phyloP scores from a whole-genome alignment of 2,329 filamentous ascomycete genomes.

The Fusarium irregulare region DNA sequence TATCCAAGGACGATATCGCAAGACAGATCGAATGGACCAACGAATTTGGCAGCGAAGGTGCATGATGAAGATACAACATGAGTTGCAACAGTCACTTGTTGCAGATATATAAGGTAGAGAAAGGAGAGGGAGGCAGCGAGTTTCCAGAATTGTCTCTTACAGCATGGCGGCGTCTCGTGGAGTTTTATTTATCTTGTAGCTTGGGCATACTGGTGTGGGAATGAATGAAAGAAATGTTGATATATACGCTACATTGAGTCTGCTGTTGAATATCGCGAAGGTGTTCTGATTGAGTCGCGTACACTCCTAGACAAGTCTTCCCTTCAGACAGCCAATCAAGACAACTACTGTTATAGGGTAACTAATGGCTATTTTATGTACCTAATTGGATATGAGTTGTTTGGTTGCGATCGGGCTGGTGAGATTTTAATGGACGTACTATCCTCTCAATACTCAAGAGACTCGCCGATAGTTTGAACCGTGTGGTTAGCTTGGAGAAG shows the following conservation, averaged over 20 bases:
- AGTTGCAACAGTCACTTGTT: constrained; percentile 6
- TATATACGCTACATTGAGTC: not conserved
- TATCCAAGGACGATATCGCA: constrained; percentile 85
- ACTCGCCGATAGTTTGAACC: not conserved
- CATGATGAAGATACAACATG: constrained; percentile 53
- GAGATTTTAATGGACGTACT: not conserved
- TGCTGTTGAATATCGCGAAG: not conserved
- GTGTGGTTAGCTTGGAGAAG: not conserved
- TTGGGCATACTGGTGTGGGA: constrained; percentile 32
- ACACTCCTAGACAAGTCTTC: not conserved
- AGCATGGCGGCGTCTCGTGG: constrained; percentile 42
- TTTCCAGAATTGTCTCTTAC: constrained; percentile 41
- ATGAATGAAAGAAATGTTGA: constrained; percentile 22
- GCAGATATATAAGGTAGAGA: constrained; percentile 4
- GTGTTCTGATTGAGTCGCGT: not conserved
- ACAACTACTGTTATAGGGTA: not conserved
- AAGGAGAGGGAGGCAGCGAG: constrained; percentile 22
- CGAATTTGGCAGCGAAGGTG: constrained; percentile 94
- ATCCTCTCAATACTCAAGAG: not conserved
- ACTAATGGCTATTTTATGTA: not conserved
- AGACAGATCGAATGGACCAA: constrained; percentile 92
- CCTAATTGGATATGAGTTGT: not conserved
- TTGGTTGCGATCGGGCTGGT: not conserved
- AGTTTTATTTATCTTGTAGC: constrained; percentile 39
- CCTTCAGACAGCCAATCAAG: not conserved